Evolutionary conservation across 495 filamentous ascomycete genomes (phyloP).

Genomic region (Podospora comata): DNA sequence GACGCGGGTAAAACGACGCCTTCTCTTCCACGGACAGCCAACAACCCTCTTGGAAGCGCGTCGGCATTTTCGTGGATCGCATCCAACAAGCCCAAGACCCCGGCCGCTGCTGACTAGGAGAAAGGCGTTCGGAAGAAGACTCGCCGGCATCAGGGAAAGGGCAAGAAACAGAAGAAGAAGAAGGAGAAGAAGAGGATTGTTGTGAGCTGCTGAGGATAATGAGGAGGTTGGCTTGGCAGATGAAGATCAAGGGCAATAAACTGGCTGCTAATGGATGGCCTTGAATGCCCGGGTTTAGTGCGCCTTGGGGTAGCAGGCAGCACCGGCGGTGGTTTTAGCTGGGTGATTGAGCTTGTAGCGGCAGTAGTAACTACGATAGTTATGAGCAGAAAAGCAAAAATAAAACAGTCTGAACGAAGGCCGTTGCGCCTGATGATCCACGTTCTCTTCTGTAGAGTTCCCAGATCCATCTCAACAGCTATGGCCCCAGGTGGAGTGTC

Average conservation of each 20-base stretch:
- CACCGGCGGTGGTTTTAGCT: not conserved
- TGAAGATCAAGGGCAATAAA: not conserved
- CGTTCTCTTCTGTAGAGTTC: too few relatives aligned
- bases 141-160: not conserved
- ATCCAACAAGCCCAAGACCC: conserved; percentile 35
- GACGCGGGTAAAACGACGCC: conserved; percentile 33
- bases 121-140: not conserved
- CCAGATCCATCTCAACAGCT: too few relatives aligned
- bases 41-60: conserved; percentile 87
- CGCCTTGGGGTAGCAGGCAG: not conserved
- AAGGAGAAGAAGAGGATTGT: not conserved
- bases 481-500: too few relatives aligned
- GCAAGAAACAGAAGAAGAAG: not conserved
- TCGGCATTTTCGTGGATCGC: conserved; percentile 91
- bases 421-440: not conserved
- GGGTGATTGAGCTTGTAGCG: not conserved
- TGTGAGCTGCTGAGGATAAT: not conserved
- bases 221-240: not conserved
- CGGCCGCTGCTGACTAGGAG: conserved; percentile 33
- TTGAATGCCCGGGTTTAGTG: not conserved
- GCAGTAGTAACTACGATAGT: not conserved
- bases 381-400: not conserved
- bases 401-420: not conserved
- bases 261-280: not conserved
- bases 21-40: conserved; percentile 41